Base-by-base conservation (phyloP, 2,329 filamentous ascomycete genomes). In the Trichoderma atrobrunneum region DNA sequence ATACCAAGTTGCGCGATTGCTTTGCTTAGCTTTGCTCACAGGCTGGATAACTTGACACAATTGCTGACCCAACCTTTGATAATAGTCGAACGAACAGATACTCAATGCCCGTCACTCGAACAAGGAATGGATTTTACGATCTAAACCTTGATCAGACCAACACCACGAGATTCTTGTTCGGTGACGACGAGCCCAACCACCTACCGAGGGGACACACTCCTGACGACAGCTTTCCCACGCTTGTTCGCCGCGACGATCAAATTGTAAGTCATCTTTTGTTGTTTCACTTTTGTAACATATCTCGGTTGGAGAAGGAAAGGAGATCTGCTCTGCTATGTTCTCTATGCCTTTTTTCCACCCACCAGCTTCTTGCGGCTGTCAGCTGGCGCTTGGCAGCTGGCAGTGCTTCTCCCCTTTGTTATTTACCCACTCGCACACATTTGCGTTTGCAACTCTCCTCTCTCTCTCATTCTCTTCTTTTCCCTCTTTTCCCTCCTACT, bases 141-240 rank as follows among this genome's bases (percentile, higher is more conserved):
- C 87, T 90, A 76, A 88, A 88, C 51, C 85, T 97, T 72, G 94
- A 96, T 74, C 91, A 93, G 76, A 94, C 94, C 78, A 95, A 96
- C 82, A 94, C 93, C 14, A 89, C 93, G 30, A 91, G 92, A 70
- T 97, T 97, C 78, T 86, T 97, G 48, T 97, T 98, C 79, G 92
- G 92, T 73, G 92, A 94, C 77, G 93, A 94, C 73, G 91, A 94
- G 69, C 76, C 79, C 11, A 80, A 88, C 93, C 75, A 78, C n/a
- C 56, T 79, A 28, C 76, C 76, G 14, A 79, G 77, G 30, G 78
- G 75, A 82, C 90, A 91, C 70, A 89, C 90, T 75, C 90, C 89
- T 64, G 92, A 97, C 78, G 93, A 97, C 80, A 92, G 90, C 78
- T 98, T 98, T 77, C 94, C 95, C 34, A 95, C 95, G 74, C 87